Conservation (phyloP, 2,329 filamentous ascomycete species). For the Cercospora sp. region DNA sequence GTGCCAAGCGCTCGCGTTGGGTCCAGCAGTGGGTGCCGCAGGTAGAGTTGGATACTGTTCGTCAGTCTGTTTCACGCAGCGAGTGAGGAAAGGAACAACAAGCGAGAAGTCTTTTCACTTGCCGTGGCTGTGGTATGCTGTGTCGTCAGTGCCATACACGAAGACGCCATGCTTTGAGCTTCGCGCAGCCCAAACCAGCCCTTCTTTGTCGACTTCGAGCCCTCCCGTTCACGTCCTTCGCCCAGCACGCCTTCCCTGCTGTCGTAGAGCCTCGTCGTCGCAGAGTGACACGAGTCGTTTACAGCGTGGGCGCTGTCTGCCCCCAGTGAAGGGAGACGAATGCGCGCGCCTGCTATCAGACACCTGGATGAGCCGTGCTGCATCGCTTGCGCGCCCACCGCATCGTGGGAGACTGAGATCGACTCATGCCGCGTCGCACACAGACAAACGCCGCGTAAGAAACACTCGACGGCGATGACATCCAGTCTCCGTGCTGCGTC, state of each 20-base stretch:
- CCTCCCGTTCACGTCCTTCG: neutral
- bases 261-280: neutral
- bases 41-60: constrained; percentile 5
- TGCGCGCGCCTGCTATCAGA: neutral
- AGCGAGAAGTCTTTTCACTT: neutral
- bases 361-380: constrained; percentile 5
- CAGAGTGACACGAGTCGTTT: neutral
- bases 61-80: neutral
- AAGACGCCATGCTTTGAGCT: constrained; percentile 1
- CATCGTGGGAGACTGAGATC: neutral
- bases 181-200: neutral
- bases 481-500: constrained; percentile 1
- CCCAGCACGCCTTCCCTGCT: neutral
- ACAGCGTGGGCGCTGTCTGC: neutral
- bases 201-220: neutral
- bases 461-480: neutral
- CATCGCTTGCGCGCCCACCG: neutral
- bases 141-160: neutral
- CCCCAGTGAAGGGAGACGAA: neutral
- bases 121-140: neutral
- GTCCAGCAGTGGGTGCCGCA: neutral
- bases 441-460: neutral
- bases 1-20: constrained; percentile 1
- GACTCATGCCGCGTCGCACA: constrained; percentile 2
- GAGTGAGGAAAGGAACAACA: neutral